These are phyloP conservation scores for Botryotinia narcissicola DNA, from an alignment of 2,329 filamentous ascomycete species.

Conservation along the genomic window DNA sequence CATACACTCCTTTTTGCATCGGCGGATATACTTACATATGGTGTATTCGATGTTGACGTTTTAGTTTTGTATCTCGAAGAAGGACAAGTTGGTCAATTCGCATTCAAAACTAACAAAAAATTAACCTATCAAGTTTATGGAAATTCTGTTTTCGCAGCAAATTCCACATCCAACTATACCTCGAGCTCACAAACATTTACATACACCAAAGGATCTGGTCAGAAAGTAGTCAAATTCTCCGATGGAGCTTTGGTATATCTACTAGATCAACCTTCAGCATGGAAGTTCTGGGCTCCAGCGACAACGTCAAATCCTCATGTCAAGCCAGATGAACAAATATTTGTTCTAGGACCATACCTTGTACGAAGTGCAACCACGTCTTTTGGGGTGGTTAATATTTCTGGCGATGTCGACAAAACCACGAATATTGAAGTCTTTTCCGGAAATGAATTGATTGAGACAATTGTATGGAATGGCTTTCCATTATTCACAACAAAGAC, in stretches of 20 bases:
- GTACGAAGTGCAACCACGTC: slow-evolving; percentile 43
- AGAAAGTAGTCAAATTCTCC: slow-evolving; percentile 46
- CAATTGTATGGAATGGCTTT: slow-evolving; percentile 48
- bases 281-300: slow-evolving; percentile 55
- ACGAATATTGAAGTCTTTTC: slow-evolving; percentile 46
- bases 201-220: slow-evolving; percentile 48
- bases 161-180: slow-evolving; percentile 34
- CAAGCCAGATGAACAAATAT: slow-evolving; percentile 46
- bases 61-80: slow-evolving; percentile 49
- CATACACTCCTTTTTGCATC: slow-evolving; percentile 51
- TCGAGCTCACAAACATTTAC: slow-evolving; percentile 41
- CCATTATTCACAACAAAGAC: slow-evolving; percentile 41
- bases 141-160: slow-evolving; percentile 38
- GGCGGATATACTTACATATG: slow-evolving; percentile 49
- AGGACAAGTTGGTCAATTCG: slow-evolving; percentile 51
- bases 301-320: slow-evolving; percentile 47
- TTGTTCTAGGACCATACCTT: slow-evolving; percentile 46
- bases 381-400: slow-evolving; percentile 39
- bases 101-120: slow-evolving; percentile 42
- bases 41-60: slow-evolving; percentile 46
- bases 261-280: slow-evolving; percentile 52
- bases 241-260: slow-evolving; percentile 51
- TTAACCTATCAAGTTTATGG: slow-evolving; percentile 45
- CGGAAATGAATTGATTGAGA: slow-evolving; percentile 42
- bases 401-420: slow-evolving; percentile 43